Evolutionary conservation across 352 stramenopile genomes (phyloP).

Genomic region (Saprolegnia parasitica): DNA sequence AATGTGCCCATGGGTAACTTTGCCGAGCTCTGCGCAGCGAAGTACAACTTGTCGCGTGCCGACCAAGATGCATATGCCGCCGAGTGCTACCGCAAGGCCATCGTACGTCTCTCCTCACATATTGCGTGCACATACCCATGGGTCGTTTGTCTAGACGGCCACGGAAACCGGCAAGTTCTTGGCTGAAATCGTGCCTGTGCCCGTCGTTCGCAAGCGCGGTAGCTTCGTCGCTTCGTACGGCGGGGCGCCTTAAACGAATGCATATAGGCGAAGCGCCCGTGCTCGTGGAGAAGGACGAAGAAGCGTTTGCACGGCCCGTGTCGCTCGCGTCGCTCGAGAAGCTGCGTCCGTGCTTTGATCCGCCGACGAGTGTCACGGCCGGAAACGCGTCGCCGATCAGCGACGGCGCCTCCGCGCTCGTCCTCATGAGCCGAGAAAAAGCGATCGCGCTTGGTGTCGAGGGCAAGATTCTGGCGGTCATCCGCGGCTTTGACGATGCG

Average conservation of each 20-base stretch:
- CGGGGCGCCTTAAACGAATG: not conserved
- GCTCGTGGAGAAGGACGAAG: slow-evolving; percentile 79
- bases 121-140: not conserved
- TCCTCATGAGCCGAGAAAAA: slow-evolving; percentile 93
- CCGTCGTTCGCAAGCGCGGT: slow-evolving; percentile 38
- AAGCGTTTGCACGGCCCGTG: slow-evolving; percentile 54
- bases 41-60: slow-evolving; percentile 89
- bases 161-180: slow-evolving; percentile 73
- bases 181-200: slow-evolving; percentile 88
- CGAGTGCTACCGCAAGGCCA: slow-evolving; percentile 85
- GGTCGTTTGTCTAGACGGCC: not conserved
- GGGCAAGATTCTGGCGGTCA: slow-evolving; percentile 58
- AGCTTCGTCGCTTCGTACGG: not conserved
- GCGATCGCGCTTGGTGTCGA: slow-evolving; percentile 70
- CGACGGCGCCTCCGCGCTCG: slow-evolving; percentile 93
- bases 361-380: slow-evolving; percentile 94
- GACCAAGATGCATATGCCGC: slow-evolving; percentile 95
- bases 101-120: slow-evolving; percentile 30
- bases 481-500: slow-evolving; percentile 77
- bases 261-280: slow-evolving; percentile 2
- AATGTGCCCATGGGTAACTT: slow-evolving; percentile 95
- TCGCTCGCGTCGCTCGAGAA: slow-evolving; percentile 84
- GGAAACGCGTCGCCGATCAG: slow-evolving; percentile 97
- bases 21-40: slow-evolving; percentile 90
- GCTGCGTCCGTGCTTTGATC: slow-evolving; percentile 92